These are phyloP conservation scores for Rauvolfia tetraphylla DNA, from an alignment of 257 asterid species.

Conservation along the genomic window DNA sequence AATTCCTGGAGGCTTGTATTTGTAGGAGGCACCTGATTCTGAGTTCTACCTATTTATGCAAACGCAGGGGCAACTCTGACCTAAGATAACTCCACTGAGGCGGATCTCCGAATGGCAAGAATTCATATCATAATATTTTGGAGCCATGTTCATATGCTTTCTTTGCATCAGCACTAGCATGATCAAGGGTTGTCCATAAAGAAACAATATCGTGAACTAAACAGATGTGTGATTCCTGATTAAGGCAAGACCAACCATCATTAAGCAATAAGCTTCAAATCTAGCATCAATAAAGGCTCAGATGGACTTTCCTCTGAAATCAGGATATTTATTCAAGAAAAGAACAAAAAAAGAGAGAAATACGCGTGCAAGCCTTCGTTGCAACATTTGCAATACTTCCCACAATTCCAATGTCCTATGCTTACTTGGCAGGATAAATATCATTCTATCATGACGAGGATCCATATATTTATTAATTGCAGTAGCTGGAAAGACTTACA, in stretches of 20 bases:
- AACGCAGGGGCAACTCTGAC: neutral
- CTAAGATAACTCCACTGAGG: neutral
- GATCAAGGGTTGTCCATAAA: neutral
- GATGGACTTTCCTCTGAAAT: neutral
- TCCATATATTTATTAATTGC: neutral
- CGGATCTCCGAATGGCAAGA: neutral
- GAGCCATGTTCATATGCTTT: neutral
- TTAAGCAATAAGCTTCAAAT: neutral
- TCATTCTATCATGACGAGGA: neutral
- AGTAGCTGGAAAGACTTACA: neutral
- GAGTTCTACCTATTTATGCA: neutral
- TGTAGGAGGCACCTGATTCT: neutral
- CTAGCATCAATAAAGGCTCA: neutral
- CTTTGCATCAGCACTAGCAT: neutral
- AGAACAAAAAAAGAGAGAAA: neutral
- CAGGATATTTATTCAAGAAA: neutral
- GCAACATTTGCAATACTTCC: neutral
- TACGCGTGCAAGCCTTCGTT: neutral
- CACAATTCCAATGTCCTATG: neutral
- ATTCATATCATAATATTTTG: neutral
- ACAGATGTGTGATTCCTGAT: neutral
- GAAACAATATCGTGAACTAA: neutral
- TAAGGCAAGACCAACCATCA: neutral
- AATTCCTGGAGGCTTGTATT: neutral
- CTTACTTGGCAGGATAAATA: neutral